These are phyloP conservation scores for Hypoxylon intermedium DNA, from an alignment of 495 filamentous ascomycete genomes.

Conservation along the genomic window DNA sequence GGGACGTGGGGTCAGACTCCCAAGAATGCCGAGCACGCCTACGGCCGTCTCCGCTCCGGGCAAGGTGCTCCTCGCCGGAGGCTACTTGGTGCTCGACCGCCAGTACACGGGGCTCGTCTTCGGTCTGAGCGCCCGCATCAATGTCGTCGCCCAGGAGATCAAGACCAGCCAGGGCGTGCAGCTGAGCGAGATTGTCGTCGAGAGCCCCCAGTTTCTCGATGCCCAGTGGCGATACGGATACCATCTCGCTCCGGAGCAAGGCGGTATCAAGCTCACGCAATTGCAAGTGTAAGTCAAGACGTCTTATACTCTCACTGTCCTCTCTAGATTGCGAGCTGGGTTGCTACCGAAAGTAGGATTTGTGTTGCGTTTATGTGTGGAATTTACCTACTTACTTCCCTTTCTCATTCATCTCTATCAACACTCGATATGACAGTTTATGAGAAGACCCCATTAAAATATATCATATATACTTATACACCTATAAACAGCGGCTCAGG, in stretches of 20 bases:
- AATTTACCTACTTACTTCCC: background rate
- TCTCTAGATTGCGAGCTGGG: too few species aligned
- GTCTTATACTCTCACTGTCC: constrained; percentile 13
- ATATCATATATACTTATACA: constrained; percentile 10
- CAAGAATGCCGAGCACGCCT: constrained; percentile 38
- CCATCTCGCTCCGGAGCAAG: constrained; percentile 68
- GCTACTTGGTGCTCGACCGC: constrained; percentile 92
- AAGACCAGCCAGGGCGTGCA: constrained; percentile 63
- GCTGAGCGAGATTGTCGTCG: constrained; percentile 76
- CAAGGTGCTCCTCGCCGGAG: constrained; percentile 93
- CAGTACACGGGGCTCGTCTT: constrained; percentile 89
- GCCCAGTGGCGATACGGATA: constrained; percentile 88
- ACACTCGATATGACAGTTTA: background rate
- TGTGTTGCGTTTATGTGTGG: too few species aligned
- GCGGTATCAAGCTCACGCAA: constrained; percentile 79
- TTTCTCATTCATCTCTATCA: constrained; percentile 16
- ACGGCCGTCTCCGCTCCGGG: constrained; percentile 87
- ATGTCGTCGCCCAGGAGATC: constrained; percentile 76
- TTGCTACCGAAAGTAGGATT: too few species aligned
- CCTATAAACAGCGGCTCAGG: constrained; percentile 38
- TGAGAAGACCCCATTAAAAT: background rate
- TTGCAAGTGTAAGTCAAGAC: constrained; percentile 71
- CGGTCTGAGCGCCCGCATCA: constrained; percentile 91
- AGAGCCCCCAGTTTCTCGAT: constrained; percentile 87
- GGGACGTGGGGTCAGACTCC: constrained; percentile 17